Evolutionary conservation across 1,284 basidiomycete species (phyloP), one percentile per base, ranked within the genome.

Genomic region (Amylostereum areolatum): DNA sequence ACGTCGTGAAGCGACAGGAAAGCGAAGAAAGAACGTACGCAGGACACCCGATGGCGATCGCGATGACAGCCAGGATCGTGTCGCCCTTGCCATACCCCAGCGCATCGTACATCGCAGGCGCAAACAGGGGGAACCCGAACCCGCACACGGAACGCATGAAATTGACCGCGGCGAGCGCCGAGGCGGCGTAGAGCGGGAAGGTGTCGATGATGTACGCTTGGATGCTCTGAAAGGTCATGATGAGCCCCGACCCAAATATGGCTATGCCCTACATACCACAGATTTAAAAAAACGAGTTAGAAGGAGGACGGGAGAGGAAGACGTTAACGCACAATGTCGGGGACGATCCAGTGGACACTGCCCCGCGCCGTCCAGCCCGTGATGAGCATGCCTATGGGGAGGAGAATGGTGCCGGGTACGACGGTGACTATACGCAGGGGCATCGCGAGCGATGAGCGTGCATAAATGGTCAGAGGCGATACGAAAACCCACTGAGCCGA

Each of bases 91-190:
- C 85, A 47, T 78, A 83, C 5, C 83, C 85, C 0, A 86, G 69
- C 10, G 68, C 67, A 2, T 68, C 63, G 62, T 80, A 86, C 81
- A 86, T 84, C 12, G 74, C 66, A 5, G 81, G 79, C 1, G 78
- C 81, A 50, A 86, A 85, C 10, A 86, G 62, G 12, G 84, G 84
- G 60, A 87, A 87, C 2, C 74, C 78, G 46, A 83, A 84, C 2
- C 83, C 81, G 1, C 77, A 77, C 0, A 83, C 54, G 0, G 81
- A 78, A 32, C 83, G 78, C 3, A 84, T 58, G 61, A 63, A 82
- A 0, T 75, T 66, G 12, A 76, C 75, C 0, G 81, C 79, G 0
- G 81, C 82, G 3, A 85, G 65, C 2, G 83, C 83, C 30, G 80
- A 82, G 7, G 83, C 83, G 33, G 83, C 77, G 57, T 84, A 73